phyloP scores from a whole-genome alignment of 1,284 basidiomycete species.

The Cutaneotrichosporon mucoides region DNA sequence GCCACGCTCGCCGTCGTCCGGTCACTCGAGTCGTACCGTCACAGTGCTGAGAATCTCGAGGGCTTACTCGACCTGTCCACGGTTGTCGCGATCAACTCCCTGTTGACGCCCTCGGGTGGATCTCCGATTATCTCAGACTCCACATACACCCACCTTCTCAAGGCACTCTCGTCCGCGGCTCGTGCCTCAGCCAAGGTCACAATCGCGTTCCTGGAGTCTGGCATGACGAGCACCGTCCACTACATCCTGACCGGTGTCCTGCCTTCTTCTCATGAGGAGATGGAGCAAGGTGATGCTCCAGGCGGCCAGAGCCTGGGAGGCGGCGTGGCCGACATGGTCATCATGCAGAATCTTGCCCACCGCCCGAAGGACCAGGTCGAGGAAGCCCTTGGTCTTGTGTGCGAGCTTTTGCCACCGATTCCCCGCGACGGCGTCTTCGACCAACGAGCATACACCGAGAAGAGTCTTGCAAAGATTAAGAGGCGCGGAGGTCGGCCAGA shows the following conservation, averaged over 20 bases:
- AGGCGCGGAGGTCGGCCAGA: conserved; percentile 26
- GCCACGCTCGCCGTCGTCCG: conserved; percentile 89
- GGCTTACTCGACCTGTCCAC: conserved; percentile 75
- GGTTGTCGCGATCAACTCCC: conserved; percentile 73
- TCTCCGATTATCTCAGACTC: conserved; percentile 75
- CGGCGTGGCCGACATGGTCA: conserved; percentile 87
- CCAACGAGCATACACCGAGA: conserved; percentile 81
- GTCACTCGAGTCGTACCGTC: conserved; percentile 83
- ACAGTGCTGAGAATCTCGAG: conserved; percentile 78
- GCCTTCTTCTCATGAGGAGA: conserved; percentile 59
- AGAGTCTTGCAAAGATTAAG: conserved; percentile 57
- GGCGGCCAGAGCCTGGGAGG: conserved; percentile 68
- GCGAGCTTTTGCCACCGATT: conserved; percentile 83
- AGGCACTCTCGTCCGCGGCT: conserved; percentile 77
- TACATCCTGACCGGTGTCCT: conserved; percentile 89
- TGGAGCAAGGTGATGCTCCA: conserved; percentile 62
- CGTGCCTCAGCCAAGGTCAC: conserved; percentile 82
- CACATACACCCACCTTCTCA: conserved; percentile 83
- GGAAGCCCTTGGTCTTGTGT: conserved; percentile 78
- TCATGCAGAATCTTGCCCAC: conserved; percentile 95
- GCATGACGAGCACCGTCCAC: conserved; percentile 83
- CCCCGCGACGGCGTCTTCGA: conserved; percentile 91
- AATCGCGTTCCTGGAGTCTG: conserved; percentile 76
- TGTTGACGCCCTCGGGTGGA: conserved; percentile 80
- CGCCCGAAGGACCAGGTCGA: conserved; percentile 95